Evolutionary conservation across 1,284 basidiomycete genomes (phyloP).

Genomic region (Sutorius eximius): DNA sequence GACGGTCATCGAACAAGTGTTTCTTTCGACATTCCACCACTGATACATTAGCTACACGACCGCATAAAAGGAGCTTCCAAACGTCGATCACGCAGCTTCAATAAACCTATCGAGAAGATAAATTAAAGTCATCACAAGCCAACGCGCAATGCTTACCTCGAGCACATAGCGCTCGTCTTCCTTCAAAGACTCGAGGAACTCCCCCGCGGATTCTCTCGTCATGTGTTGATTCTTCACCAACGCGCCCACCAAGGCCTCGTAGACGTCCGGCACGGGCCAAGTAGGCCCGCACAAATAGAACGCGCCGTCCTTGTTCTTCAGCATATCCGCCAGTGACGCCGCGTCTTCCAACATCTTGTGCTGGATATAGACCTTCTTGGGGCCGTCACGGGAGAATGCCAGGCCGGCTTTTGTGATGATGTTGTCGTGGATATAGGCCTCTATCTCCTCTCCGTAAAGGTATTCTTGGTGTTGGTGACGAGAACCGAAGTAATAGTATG

Average conservation of each 20-base stretch:
- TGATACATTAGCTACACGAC: background rate
- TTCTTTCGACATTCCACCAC: background rate
- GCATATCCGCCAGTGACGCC: conserved; percentile 70
- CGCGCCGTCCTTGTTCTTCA: conserved; percentile 72
- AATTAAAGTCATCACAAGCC: conserved; percentile 1
- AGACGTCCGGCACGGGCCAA: conserved; percentile 98
- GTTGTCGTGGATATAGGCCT: conserved; percentile 79
- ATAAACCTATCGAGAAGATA: conserved; percentile 24
- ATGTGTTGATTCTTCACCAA: conserved; percentile 73
- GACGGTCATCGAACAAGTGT: background rate
- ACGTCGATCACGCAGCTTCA: conserved; percentile 5
- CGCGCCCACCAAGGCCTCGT: conserved; percentile 84
- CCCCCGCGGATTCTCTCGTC: conserved; percentile 69
- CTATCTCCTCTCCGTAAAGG: conserved; percentile 93
- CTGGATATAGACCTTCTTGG: conserved; percentile 96
- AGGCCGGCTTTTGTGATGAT: conserved; percentile 88
- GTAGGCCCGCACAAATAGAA: conserved; percentile 99
- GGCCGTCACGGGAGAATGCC: conserved; percentile 94
- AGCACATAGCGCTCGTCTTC: conserved; percentile 97
- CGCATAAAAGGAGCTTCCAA: background rate
- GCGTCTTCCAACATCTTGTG: conserved; percentile 96
- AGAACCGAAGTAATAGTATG: conserved; percentile 98
- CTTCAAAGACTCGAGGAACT: conserved; percentile 88
- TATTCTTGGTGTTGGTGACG: conserved; percentile 94
- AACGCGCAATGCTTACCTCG: conserved; percentile 62